Base-by-base conservation (phyloP, 2,329 filamentous ascomycete genomes). In the Ophiostoma sp. region DNA sequence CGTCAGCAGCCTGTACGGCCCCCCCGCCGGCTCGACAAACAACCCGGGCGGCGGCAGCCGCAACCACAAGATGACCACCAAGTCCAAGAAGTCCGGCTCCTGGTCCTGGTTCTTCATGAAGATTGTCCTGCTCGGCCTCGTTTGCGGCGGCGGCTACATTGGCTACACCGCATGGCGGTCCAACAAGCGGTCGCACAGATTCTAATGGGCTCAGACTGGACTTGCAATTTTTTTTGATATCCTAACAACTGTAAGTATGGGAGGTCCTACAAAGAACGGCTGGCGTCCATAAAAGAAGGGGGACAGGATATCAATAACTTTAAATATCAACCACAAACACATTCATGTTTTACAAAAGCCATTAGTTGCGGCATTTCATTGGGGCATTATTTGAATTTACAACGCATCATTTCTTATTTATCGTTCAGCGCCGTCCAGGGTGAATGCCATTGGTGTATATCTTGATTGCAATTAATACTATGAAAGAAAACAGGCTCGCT, bases 1-100 rank as follows among this genome's bases (percentile, higher is more conserved):
- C 73, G 90, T 94, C 71, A 91, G 90, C 83, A 99, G 97, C 80
- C 83, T 99, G 73, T 98, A 98, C 83, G 89, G 86, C 71, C 80
- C 81, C 36, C 82, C 83, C 76, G 81, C 83, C 68, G 77, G 78
- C 68, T 79, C 75, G 74, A 79, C 78, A 72, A 75, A 80, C n/a
- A 79, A 79, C 33, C 78, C 78, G 71, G 81, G 77, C 72, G 77
- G 77, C 62, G 73, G 75, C 72, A 74, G 72, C 69, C 64, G 74
- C 72, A 74, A 77, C 80, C 70, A 79, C 78, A 71, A 44, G 4
- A 65, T 48, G 31, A 48, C 33, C 20, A 76, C 74, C 72, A 81
- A 81, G 74, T 76, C 75, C 70, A 79, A 82, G 76, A 76, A 80
- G 75, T 81, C 81, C 71, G 81, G 85, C 74, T 83, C 84, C 79